Percentiles rank a stretch among this genome's conserved stretches.
Conservation (phyloP, 345 rosid species). For the Turritis glabra region DNA sequence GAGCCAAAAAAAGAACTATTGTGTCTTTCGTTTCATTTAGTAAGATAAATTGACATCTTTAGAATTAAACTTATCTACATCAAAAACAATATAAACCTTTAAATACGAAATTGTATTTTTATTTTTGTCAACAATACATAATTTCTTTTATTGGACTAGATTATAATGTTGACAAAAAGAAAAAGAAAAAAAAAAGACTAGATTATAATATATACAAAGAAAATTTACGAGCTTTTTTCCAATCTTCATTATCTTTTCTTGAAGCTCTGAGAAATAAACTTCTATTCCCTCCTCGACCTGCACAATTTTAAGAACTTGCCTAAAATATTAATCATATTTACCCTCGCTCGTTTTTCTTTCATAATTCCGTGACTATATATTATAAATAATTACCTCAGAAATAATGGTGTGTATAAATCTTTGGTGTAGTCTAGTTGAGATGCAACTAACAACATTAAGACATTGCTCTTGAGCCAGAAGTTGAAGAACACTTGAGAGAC, state of each 20-base stretch:
- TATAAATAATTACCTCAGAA: conserved; percentile 13
- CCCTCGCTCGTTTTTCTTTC: background rate
- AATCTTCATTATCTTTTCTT: conserved; percentile 23
- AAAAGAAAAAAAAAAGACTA: too few species aligned
- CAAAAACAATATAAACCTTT: too few species aligned
- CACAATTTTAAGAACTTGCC: background rate
- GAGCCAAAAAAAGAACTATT: too few species aligned
- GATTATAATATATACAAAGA: too few species aligned
- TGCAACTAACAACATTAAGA: conserved; percentile 33
- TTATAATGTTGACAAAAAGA: too few species aligned
- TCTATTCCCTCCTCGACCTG: conserved; percentile 25
- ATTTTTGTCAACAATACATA: too few species aligned
- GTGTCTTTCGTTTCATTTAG: too few species aligned
- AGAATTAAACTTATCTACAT: too few species aligned
- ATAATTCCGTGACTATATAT: background rate
- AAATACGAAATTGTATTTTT: too few species aligned
- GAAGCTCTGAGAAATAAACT: conserved; percentile 12
- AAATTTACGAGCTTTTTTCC: too few species aligned
- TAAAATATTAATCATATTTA: background rate
- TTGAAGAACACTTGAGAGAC: conserved; percentile 33
- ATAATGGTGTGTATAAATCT: conserved; percentile 32
- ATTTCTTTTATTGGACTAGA: too few species aligned
- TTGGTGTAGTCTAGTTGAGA: conserved; percentile 5
- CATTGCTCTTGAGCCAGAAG: conserved; percentile 26
- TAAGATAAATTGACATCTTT: too few species aligned